phyloP scores from a whole-genome alignment of 2,329 filamentous ascomycete genomes.

The Coniella vitis region DNA sequence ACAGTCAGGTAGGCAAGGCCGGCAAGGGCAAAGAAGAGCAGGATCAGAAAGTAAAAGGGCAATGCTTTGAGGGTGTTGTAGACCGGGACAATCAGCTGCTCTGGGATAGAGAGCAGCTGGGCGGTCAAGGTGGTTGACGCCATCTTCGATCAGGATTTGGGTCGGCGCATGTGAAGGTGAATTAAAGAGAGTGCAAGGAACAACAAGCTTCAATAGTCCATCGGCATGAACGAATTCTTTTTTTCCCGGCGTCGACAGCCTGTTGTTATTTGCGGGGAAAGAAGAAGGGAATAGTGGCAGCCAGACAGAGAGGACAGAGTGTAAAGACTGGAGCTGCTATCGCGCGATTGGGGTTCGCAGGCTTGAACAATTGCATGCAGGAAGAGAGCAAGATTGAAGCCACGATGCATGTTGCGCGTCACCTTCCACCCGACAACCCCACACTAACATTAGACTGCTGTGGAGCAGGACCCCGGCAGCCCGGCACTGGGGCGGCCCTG shows the following conservation, averaged over 20 bases:
- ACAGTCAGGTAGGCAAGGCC: conserved; percentile 32
- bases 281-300: no score
- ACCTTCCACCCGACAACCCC: conserved; percentile 1
- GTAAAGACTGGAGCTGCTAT: no score
- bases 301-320: neutral
- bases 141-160: neutral
- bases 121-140: conserved; percentile 2
- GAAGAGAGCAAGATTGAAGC: neutral
- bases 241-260: no score
- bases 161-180: conserved; percentile 9
- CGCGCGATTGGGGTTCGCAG: neutral
- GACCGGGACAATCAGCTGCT: conserved; percentile 28
- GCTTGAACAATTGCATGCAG: neutral
- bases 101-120: conserved; percentile 25
- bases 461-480: neutral
- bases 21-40: conserved; percentile 28
- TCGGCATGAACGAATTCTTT: neutral
- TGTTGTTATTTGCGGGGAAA: no score
- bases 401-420: conserved; percentile 10
- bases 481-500: no score
- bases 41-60: conserved; percentile 32
- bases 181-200: neutral
- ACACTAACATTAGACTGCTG: neutral
- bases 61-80: conserved; percentile 30
- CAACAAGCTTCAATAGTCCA: neutral